Percentiles rank a stretch among this genome's conserved stretches.
Conservation (phyloP, 2,329 filamentous ascomycete species). For the Diplodia seriata region DNA sequence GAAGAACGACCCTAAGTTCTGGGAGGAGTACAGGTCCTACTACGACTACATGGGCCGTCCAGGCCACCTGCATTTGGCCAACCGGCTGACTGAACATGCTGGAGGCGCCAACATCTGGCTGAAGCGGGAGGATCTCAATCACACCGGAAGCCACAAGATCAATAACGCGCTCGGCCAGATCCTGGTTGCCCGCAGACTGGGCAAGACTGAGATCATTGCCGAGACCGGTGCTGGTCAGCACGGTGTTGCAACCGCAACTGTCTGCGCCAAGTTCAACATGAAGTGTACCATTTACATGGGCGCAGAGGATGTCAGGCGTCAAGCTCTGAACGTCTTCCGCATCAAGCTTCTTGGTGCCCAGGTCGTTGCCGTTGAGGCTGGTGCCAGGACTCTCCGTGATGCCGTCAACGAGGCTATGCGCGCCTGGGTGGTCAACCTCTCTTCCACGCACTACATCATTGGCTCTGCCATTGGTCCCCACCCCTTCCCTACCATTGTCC, state of each 20-base stretch:
- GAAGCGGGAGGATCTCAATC: constrained; percentile 96
- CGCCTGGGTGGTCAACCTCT: constrained; percentile 89
- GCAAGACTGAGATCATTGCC: constrained; percentile 96
- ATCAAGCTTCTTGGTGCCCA: constrained; percentile 95
- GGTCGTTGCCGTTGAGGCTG: constrained; percentile 91
- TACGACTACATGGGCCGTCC: constrained; percentile 98
- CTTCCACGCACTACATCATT: constrained; percentile 97
- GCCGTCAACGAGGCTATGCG: constrained; percentile 94
- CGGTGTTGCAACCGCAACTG: constrained; percentile 95
- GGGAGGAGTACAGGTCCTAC: constrained; percentile 95
- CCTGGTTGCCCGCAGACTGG: constrained; percentile 80
- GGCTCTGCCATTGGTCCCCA: constrained; percentile 97
- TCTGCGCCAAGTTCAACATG: constrained; percentile 98
- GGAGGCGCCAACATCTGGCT: constrained; percentile 96
- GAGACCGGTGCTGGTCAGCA: constrained; percentile 98
- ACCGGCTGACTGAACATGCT: constrained; percentile 84
- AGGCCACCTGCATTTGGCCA: constrained; percentile 86
- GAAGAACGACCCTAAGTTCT: constrained; percentile 87
- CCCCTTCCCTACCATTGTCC: constrained; percentile 96
- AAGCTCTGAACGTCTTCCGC: constrained; percentile 97
- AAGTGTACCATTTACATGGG: constrained; percentile 99
- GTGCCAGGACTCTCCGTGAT: constrained; percentile 68
- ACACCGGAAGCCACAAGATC: constrained; percentile 98
- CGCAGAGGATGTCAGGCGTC: constrained; percentile 92
- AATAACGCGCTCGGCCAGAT: constrained; percentile 97